These are phyloP conservation scores for Sutorius australiensis DNA, from an alignment of 768 basidiomycete genomes.

Conservation along the genomic window DNA sequence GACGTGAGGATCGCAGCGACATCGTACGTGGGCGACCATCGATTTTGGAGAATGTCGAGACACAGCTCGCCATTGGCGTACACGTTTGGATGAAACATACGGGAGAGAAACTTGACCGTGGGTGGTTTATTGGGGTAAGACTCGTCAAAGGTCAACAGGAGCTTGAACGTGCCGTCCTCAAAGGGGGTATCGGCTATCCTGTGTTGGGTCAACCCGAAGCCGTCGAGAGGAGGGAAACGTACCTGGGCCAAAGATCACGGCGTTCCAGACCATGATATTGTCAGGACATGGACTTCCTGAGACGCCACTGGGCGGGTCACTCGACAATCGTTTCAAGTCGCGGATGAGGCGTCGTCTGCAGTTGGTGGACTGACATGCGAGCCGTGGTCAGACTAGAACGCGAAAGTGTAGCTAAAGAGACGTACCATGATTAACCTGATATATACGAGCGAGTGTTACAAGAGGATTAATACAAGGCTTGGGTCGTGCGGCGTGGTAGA, in stretches of 20 bases:
- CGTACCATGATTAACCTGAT: constrained; percentile 20
- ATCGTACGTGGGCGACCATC: constrained; percentile 99
- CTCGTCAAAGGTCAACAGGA: constrained; percentile 93
- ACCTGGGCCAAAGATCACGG: constrained; percentile 99
- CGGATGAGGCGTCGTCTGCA: constrained; percentile 94
- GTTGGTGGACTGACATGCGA: constrained; percentile 69
- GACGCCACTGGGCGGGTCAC: constrained; percentile 93
- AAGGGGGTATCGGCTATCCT: constrained; percentile 91
- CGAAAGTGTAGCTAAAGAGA: not conserved
- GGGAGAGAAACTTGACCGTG: constrained; percentile 91
- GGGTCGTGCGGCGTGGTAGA: not conserved
- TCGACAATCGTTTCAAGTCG: constrained; percentile 94
- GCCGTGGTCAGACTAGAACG: not conserved
- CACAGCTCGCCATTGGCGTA: constrained; percentile 98
- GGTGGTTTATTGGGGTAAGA: constrained; percentile 99
- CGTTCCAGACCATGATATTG: constrained; percentile 99
- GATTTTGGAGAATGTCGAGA: constrained; percentile 96
- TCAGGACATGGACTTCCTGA: constrained; percentile 96
- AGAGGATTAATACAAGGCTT: not conserved
- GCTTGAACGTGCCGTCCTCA: constrained; percentile 98
- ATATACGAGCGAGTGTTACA: not conserved
- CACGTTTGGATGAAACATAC: constrained; percentile 99
- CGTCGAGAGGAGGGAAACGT: constrained; percentile 26
- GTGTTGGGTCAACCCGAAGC: not conserved
- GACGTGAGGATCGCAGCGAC: constrained; percentile 97